These are phyloP conservation scores for Scutellaria galericulata DNA, from an alignment of 257 asterid species.

Conservation along the genomic window DNA sequence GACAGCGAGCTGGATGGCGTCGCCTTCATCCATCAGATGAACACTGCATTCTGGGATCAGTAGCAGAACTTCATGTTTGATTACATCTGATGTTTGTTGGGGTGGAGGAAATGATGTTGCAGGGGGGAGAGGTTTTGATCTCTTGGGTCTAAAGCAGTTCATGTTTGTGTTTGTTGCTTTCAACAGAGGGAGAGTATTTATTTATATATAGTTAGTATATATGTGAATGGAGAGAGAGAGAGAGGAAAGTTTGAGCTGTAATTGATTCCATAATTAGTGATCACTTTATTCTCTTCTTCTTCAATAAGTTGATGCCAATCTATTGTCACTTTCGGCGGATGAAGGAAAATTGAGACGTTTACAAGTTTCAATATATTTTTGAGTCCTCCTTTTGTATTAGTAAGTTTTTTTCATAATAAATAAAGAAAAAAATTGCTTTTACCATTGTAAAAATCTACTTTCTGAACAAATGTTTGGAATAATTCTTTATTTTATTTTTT, in stretches of 20 bases:
- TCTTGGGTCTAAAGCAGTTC: constrained; percentile 62
- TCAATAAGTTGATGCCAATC: constrained; percentile 40
- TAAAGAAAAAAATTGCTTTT: too few relatives aligned
- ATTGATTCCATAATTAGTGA: constrained; percentile 38
- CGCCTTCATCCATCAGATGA: constrained; percentile 69
- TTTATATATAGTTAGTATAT: not conserved
- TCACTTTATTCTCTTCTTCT: constrained; percentile 62
- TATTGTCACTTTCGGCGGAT: constrained; percentile 55
- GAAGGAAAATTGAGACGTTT: constrained; percentile 21
- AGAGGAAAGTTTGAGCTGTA: constrained; percentile 33
- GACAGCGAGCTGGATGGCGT: constrained; percentile 60
- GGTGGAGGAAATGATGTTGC: not conserved
- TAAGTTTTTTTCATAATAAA: too few relatives aligned
- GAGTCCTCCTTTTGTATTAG: too few relatives aligned
- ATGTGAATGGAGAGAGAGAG: constrained; percentile 6
- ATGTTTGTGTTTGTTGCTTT: constrained; percentile 31
- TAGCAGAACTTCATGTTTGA: constrained; percentile 55
- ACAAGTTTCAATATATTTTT: constrained; percentile 6
- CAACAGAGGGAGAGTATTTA: not conserved
- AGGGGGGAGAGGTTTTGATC: constrained; percentile 34
- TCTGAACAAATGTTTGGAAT: too few relatives aligned
- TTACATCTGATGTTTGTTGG: constrained; percentile 25
- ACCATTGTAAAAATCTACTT: too few relatives aligned
- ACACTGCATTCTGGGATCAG: constrained; percentile 67
- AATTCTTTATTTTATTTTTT: too few relatives aligned